Base-by-base conservation (phyloP, 495 filamentous ascomycete genomes). In the Podospora tetraspora region DNA sequence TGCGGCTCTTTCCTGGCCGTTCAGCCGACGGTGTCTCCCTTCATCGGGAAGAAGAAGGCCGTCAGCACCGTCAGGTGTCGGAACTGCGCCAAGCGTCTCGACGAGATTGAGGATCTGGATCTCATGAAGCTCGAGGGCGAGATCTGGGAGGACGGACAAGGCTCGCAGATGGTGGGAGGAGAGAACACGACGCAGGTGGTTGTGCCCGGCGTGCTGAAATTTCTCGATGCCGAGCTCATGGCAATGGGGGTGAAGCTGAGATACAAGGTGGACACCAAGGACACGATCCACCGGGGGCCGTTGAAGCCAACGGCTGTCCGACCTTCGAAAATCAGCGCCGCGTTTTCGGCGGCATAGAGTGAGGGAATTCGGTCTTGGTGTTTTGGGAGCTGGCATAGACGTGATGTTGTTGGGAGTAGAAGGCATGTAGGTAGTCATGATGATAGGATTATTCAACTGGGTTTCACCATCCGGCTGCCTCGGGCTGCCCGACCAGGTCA, bases 91-190 rank as follows among this genome's bases (percentile, higher is more conserved):
- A 85, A 77, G 76, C 78, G 80, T 43, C 79, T 85, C n/a, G 81
- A 84, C 21, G 83, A 82, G 59, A 79, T 82, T 25, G 79, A 86
- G 71, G 88, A 87, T 30, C 63, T 79, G 62, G 81, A 87, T 69
- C 82, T 88, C 56, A 83, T 84, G 63, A 86, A 89, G 64, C 80
- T 87, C 32, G 84, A 88, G 19, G 88, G 87, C 27, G 86, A 92
- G 76, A 82, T 92, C 30, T 99, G 95, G 95, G 94, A 97, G 74
- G 95, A 98, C 81, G 93, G 93, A 1, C 82, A 89, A 70, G 94
- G 94, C 0, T 80, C 84, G 59, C 86, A 88, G 68, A 97, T 88
- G 85, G 85, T 92, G 27, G 96, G 95, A 19, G 95, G 95, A 64
- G 90, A 92, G 61, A 87, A 97, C 73, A 94, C 94, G 4, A 94